Evolutionary conservation across 2,329 filamentous ascomycete genomes (phyloP).

Genomic region (Paecilomyces sp.): DNA sequence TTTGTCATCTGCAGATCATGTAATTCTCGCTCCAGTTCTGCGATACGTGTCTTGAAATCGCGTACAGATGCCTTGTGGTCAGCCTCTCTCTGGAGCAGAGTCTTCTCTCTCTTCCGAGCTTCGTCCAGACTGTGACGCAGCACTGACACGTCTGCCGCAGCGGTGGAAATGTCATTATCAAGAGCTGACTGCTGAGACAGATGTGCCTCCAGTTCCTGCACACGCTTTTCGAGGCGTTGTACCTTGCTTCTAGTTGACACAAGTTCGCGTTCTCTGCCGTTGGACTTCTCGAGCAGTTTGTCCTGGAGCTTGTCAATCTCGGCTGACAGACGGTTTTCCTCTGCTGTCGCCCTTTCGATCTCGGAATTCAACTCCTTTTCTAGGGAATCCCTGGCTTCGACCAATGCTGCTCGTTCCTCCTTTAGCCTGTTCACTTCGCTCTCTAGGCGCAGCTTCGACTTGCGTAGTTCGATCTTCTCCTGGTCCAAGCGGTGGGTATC

Average conservation of each 20-base stretch:
- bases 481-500: constrained; percentile 58
- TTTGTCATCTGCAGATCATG: constrained; percentile 53
- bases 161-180: constrained; percentile 24
- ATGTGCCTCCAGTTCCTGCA: constrained; percentile 43
- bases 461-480: constrained; percentile 62
- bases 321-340: constrained; percentile 54
- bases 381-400: constrained; percentile 51
- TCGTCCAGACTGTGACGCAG: constrained; percentile 57
- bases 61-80: constrained; percentile 57
- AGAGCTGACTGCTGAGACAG: constrained; percentile 48
- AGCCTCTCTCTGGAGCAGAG: constrained; percentile 58
- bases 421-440: constrained; percentile 58
- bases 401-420: constrained; percentile 55
- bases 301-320: constrained; percentile 44
- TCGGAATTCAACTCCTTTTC: constrained; percentile 61
- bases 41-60: constrained; percentile 56
- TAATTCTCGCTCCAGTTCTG: constrained; percentile 60
- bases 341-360: constrained; percentile 57
- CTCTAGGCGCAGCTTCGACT: constrained; percentile 61
- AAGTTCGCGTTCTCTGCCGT: constrained; percentile 43
- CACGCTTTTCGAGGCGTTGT: constrained; percentile 55
- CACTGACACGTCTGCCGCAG: constrained; percentile 47
- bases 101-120: constrained; percentile 59
- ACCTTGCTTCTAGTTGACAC: constrained; percentile 52
- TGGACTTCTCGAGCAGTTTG: constrained; percentile 39